Conservation (phyloP, 2,329 filamentous ascomycete genomes). For the Tolypocladium nubicola region DNA sequence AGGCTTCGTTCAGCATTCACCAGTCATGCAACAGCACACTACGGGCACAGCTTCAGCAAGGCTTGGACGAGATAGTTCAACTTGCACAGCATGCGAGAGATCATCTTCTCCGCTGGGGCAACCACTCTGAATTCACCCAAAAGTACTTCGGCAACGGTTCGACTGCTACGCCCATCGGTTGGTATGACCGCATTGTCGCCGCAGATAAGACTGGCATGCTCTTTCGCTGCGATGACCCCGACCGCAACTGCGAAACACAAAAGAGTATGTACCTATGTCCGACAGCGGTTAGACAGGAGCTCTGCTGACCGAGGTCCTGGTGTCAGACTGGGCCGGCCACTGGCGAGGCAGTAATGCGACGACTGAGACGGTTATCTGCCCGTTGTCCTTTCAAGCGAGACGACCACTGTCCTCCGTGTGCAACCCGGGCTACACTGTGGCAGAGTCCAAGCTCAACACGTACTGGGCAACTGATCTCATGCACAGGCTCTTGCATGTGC, state of each 20-base stretch:
- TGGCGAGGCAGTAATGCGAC: slow-evolving; percentile 56
- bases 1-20: too few relatives aligned
- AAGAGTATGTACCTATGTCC: slow-evolving; percentile 21
- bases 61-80: too few relatives aligned
- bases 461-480: slow-evolving; percentile 53
- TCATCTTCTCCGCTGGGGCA: slow-evolving; percentile 48
- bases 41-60: too few relatives aligned
- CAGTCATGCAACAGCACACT: too few relatives aligned
- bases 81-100: slow-evolving; percentile 24
- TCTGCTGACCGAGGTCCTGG: not conserved
- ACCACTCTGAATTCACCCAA: slow-evolving; percentile 45
- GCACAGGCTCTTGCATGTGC: slow-evolving; percentile 55
- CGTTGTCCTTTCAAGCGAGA: slow-evolving; percentile 47
- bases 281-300: not conserved
- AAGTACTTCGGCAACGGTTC: slow-evolving; percentile 57
- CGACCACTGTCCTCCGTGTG: slow-evolving; percentile 49
- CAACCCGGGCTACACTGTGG: slow-evolving; percentile 50
- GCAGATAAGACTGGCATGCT: slow-evolving; percentile 45
- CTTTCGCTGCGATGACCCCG: slow-evolving; percentile 58
- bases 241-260: slow-evolving; percentile 48
- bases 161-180: slow-evolving; percentile 48
- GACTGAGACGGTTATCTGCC: slow-evolving; percentile 59
- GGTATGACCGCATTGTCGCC: slow-evolving; percentile 48
- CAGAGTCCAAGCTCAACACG: slow-evolving; percentile 41
- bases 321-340: slow-evolving; percentile 53